Base-by-base conservation (phyloP, 208 protist species). In the Leptomonas seymouri region DNA sequence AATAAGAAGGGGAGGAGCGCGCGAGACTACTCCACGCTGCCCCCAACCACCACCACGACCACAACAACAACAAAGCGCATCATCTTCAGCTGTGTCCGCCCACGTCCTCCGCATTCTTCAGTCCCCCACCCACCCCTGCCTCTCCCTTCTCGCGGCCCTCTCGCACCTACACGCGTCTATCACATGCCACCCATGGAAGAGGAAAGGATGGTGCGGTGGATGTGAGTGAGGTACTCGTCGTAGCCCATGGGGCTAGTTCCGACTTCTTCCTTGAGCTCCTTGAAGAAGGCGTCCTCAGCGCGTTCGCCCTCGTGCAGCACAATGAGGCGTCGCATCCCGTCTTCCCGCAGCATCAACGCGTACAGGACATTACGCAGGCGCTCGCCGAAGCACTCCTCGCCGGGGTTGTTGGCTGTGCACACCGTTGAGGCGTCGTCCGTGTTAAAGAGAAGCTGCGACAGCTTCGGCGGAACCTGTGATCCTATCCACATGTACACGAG, bases 401-500 rank as follows among this genome's bases (percentile, higher is more conserved):
- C 80, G 6, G 66, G 81, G 1, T 81, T 86, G 28, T 74, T 84
- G 8, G 67, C 65, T 14, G 76, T 71, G 65, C 82, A 85, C 51
- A 87, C 84, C n/a, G 67, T 68, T 7, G 75, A 34, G n/a, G 79
- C 84, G 55, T 89, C 84, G 23, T 71, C 49, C n/a, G 49, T 72
- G 48, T 59, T 72, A 42, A 96, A 97, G 31, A 97, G 74, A 27
- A 73, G 57, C 71, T 74, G 48, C 31, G 86, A 74, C 2, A 93
- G 68, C 42, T 82, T 72, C 28, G 80, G 76, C 6, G 58, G 30
- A 9, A 95, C 91, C 20, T 50, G 15, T 12, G 74, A 77, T 34
- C 91, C 91, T 44, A 97, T 87, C 87, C 90, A 97, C 73, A 97
- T 34, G 64, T 95, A 97, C 34, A 97, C 87, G 27, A 90, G 42